These are phyloP conservation scores for Zygoascus ofunaensis DNA, from an alignment of 805 yeast genomes.

Conservation along the genomic window DNA sequence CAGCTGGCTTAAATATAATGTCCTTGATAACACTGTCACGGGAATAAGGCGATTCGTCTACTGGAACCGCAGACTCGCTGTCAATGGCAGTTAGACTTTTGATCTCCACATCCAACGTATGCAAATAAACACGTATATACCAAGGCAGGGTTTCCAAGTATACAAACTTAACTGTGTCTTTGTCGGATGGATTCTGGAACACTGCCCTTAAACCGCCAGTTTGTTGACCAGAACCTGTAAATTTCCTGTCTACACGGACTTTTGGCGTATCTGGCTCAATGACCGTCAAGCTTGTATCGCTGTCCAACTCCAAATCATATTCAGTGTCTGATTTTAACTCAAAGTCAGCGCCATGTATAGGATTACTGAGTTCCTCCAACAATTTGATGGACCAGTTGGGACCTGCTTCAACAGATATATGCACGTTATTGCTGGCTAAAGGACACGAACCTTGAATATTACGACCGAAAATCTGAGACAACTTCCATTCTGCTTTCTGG, in stretches of 20 bases:
- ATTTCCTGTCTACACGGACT: constrained; percentile 66
- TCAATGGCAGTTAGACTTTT: constrained; percentile 13
- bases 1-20: constrained; percentile 62
- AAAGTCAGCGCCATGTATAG: constrained; percentile 1
- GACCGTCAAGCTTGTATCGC: constrained; percentile 15
- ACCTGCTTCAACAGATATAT: constrained; percentile 12
- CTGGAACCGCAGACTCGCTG: constrained; percentile 7
- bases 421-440: constrained; percentile 38
- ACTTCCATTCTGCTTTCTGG: constrained; percentile 38
- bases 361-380: not conserved
- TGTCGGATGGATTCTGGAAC: constrained; percentile 53
- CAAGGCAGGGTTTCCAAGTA: constrained; percentile 85
- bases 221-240: constrained; percentile 88
- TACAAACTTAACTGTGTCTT: constrained; percentile 39
- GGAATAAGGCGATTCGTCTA: not conserved
- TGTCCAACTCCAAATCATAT: constrained; percentile 18
- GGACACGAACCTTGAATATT: constrained; percentile 55
- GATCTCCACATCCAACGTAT: constrained; percentile 43
- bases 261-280: constrained; percentile 46
- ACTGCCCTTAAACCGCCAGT: constrained; percentile 80
- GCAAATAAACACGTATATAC: constrained; percentile 79
- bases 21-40: constrained; percentile 36
- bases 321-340: constrained; percentile 1
- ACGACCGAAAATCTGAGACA: constrained; percentile 60
- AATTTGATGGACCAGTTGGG: constrained; percentile 8